Percentiles rank a stretch among this genome's conserved stretches.
phyloP scores from a whole-genome alignment of 331 rosid genomes.

The Quercus phellos region DNA sequence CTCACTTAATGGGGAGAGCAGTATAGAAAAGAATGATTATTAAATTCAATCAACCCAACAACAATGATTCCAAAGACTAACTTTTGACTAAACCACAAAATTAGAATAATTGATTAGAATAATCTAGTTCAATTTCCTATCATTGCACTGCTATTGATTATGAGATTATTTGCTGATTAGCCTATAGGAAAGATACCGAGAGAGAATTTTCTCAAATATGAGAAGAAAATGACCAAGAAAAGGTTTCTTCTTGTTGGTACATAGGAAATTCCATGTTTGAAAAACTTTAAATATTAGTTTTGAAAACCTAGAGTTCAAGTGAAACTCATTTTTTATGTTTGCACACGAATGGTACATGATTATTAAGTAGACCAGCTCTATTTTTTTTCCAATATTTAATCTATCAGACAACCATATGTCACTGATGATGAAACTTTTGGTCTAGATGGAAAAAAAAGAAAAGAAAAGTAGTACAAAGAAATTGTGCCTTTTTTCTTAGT shows the following conservation, averaged over 20 bases:
- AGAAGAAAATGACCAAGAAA: slow-evolving; percentile 1
- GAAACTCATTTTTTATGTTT: background rate
- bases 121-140: slow-evolving; percentile 19
- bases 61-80: slow-evolving; percentile 57
- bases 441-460: background rate
- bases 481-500: background rate
- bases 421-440: slow-evolving; percentile 10
- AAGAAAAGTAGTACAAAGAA: background rate
- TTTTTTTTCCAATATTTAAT: background rate
- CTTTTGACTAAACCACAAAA: slow-evolving; percentile 66
- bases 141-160: slow-evolving; percentile 10
- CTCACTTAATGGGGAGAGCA: slow-evolving; percentile 49
- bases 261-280: slow-evolving; percentile 8
- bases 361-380: slow-evolving; percentile 5
- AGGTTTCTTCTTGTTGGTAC: slow-evolving; percentile 9
- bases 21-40: slow-evolving; percentile 37
- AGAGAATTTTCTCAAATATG: background rate
- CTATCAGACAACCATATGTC: slow-evolving; percentile 17
- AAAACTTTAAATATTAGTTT: slow-evolving; percentile 12
- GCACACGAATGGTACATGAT: slow-evolving; percentile 15
- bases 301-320: background rate
- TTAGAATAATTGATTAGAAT: background rate
- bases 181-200: slow-evolving; percentile 1
- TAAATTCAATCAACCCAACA: slow-evolving; percentile 40
- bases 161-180: background rate